A percentile compares a stretch with the other conserved stretches of the same genome.
Evolutionary conservation across 2,329 filamentous ascomycete species (phyloP).

Genomic region (Phialophora tarda): DNA sequence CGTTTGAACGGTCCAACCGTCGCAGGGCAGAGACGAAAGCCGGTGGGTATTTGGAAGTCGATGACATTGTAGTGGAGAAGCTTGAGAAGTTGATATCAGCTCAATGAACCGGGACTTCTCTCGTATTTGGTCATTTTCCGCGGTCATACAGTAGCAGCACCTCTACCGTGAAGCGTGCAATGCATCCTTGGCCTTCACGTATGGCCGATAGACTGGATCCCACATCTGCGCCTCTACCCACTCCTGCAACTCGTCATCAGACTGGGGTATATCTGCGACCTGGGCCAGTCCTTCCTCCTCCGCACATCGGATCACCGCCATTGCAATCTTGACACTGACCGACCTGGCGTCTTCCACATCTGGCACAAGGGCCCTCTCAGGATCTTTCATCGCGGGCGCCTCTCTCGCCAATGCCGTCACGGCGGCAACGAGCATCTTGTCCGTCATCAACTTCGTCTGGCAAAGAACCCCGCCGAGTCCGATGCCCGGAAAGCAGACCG

Average conservation of each 20-base stretch:
- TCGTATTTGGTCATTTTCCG: not conserved
- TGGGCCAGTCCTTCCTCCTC: slow-evolving; percentile 71
- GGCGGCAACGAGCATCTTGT: slow-evolving; percentile 81
- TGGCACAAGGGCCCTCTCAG: slow-evolving; percentile 71
- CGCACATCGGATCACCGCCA: slow-evolving; percentile 73
- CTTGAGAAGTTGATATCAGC: slow-evolving; percentile 23
- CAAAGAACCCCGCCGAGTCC: slow-evolving; percentile 78
- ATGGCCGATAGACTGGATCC: slow-evolving; percentile 46
- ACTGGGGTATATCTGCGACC: slow-evolving; percentile 67
- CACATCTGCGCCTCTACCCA: slow-evolving; percentile 53
- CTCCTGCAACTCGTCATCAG: slow-evolving; percentile 45
- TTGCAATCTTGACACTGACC: slow-evolving; percentile 78
- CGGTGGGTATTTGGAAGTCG: slow-evolving; percentile 22
- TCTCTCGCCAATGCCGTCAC: slow-evolving; percentile 73
- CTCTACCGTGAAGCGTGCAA: not conserved
- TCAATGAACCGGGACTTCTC: slow-evolving; percentile 2
- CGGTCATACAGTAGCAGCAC: not conserved
- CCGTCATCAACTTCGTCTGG: slow-evolving; percentile 69
- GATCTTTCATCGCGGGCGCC: slow-evolving; percentile 71
- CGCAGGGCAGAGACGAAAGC: slow-evolving; percentile 16
- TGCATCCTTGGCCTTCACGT: slow-evolving; percentile 10
- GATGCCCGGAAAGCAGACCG: slow-evolving; percentile 82
- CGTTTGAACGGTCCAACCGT: slow-evolving; percentile 27
- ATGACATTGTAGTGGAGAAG: slow-evolving; percentile 25
- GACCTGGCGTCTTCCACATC: slow-evolving; percentile 75